Percentiles rank a stretch among this genome's conserved stretches.
phyloP scores from a whole-genome alignment of 495 filamentous ascomycete genomes.

The Aspergillus ostianus region DNA sequence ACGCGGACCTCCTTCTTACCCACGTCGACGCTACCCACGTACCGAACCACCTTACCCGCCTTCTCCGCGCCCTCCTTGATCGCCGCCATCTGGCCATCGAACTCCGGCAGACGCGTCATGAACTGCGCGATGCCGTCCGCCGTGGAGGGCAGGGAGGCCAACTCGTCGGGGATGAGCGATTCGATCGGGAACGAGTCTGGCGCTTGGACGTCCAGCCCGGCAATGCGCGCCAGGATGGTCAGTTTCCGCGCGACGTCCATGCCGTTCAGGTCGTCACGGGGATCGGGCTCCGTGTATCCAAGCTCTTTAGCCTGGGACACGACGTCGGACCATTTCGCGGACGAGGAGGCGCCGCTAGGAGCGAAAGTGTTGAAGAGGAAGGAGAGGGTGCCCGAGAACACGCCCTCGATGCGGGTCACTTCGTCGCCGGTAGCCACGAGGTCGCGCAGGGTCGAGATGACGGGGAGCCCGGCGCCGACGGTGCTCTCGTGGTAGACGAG shows the following conservation, averaged over 20 bases:
- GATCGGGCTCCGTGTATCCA: slow-evolving; percentile 97
- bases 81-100: slow-evolving; percentile 80
- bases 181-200: slow-evolving; percentile 88
- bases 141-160: slow-evolving; percentile 70
- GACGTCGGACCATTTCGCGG: slow-evolving; percentile 77
- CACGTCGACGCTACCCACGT: slow-evolving; percentile 90
- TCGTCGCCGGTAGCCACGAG: slow-evolving; percentile 86
- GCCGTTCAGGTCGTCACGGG: slow-evolving; percentile 92
- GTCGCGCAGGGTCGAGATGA: slow-evolving; percentile 87
- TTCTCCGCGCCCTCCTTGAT: slow-evolving; percentile 73
- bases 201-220: slow-evolving; percentile 70
- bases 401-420: slow-evolving; percentile 85
- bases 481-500: slow-evolving; percentile 91
- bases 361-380: slow-evolving; percentile 97
- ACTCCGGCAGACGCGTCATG: slow-evolving; percentile 68
- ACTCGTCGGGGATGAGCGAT: slow-evolving; percentile 79
- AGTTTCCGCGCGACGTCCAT: slow-evolving; percentile 96
- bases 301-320: slow-evolving; percentile 87
- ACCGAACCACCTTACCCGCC: slow-evolving; percentile 88
- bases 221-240: slow-evolving; percentile 84
- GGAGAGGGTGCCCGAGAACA: slow-evolving; percentile 93
- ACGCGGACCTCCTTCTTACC: slow-evolving; percentile 74
- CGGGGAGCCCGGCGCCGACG: slow-evolving; percentile 86
- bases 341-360: slow-evolving; percentile 58
- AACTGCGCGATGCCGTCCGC: slow-evolving; percentile 65